These are phyloP conservation scores for Gossypium davidsonii DNA, from an alignment of 441 rosid species.

Conservation along the genomic window DNA sequence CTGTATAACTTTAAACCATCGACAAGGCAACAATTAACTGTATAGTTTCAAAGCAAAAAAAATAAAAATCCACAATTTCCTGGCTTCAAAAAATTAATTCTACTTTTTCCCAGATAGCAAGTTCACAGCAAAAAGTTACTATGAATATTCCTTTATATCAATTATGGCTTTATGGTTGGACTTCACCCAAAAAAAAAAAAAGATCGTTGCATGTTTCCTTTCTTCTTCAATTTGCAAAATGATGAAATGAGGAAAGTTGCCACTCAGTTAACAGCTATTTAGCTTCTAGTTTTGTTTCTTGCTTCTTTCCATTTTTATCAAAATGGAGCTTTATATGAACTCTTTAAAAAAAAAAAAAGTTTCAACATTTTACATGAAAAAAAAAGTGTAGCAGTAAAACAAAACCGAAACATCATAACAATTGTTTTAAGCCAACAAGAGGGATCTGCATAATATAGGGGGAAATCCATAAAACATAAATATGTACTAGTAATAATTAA, in stretches of 20 bases:
- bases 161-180: neutral
- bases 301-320: constrained; percentile 6
- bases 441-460: neutral
- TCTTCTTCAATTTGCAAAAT: constrained; percentile 2
- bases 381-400: neutral
- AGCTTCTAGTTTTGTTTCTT: neutral
- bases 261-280: neutral
- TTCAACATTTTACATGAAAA: neutral
- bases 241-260: neutral
- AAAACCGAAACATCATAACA: neutral
- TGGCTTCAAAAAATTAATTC: neutral
- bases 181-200: neutral
- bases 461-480: constrained; percentile 16
- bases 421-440: neutral
- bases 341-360: neutral
- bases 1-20: neutral
- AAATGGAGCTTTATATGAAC: neutral
- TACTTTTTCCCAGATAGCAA: neutral
- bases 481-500: constrained; percentile 18
- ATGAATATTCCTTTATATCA: neutral
- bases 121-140: neutral
- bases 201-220: neutral
- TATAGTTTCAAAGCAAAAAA: neutral
- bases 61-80: neutral
- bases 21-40: constrained; percentile 6